A percentile compares a stretch with the other conserved stretches of the same genome.
Conservation (phyloP, 371 early-diverging fungal species). For the Smittium mucronatum region DNA sequence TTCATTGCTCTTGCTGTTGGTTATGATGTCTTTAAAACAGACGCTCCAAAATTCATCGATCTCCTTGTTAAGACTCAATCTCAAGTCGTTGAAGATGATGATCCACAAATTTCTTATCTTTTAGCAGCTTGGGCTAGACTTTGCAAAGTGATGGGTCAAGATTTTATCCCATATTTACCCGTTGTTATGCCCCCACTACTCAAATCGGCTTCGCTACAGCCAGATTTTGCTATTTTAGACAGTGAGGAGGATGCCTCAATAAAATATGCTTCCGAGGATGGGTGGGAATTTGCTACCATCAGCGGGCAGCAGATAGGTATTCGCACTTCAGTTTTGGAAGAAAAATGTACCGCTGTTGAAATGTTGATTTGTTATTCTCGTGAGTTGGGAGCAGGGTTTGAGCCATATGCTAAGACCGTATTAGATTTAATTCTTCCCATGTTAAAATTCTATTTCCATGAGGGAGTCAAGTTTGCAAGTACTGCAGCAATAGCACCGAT, state of each 20-base stretch:
- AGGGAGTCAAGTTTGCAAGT: constrained; percentile 84
- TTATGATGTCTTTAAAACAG: constrained; percentile 65
- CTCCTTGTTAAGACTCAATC: constrained; percentile 71
- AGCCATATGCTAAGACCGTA: constrained; percentile 63
- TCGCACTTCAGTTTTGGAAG: constrained; percentile 86
- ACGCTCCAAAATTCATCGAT: constrained; percentile 61
- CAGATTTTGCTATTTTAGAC: constrained; percentile 83
- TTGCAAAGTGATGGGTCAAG: constrained; percentile 83
- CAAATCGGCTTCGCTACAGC: constrained; percentile 67
- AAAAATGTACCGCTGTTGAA: constrained; percentile 93
- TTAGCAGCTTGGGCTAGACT: constrained; percentile 91
- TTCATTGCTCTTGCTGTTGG: constrained; percentile 86
- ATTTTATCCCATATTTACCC: constrained; percentile 84
- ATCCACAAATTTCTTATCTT: constrained; percentile 81
- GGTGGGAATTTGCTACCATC: constrained; percentile 85
- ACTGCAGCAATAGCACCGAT: constrained; percentile 69
- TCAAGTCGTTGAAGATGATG: constrained; percentile 68
- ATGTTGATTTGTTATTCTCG: constrained; percentile 91
- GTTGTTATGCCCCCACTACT: constrained; percentile 91
- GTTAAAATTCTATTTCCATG: constrained; percentile 91
- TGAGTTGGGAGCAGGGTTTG: constrained; percentile 79
- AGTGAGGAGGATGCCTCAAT: constrained; percentile 71
- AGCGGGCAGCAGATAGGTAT: constrained; percentile 88
- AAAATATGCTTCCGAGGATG: constrained; percentile 80
- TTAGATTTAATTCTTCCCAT: constrained; percentile 75